Evolutionary conservation across 768 basidiomycete species (phyloP).

Genomic region (Collybia nuda): DNA sequence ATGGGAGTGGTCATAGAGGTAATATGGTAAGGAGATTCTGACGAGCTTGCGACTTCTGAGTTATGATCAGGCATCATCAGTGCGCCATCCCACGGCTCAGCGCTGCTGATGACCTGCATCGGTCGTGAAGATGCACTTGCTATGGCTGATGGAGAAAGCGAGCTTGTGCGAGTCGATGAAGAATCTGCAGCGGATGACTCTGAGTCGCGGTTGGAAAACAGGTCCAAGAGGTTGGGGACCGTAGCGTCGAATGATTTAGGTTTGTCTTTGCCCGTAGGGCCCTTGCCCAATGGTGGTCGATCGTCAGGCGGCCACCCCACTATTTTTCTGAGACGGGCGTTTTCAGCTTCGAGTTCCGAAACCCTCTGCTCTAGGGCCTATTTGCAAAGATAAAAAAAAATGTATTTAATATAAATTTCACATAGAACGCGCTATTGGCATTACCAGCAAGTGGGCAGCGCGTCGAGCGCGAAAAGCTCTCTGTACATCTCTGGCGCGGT

Average conservation of each 20-base stretch:
- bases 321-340: slow-evolving; percentile 66
- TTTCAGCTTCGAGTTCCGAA: slow-evolving; percentile 82
- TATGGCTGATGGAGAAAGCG: slow-evolving; percentile 59
- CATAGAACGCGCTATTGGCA: slow-evolving; percentile 30
- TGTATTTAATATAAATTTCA: slow-evolving; percentile 38
- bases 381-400: slow-evolving; percentile 26
- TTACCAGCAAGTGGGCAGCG: slow-evolving; percentile 82
- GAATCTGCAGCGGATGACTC: slow-evolving; percentile 40
- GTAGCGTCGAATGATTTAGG: slow-evolving; percentile 48
- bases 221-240: slow-evolving; percentile 21
- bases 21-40: slow-evolving; percentile 45
- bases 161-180: slow-evolving; percentile 55
- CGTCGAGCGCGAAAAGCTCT: slow-evolving; percentile 86
- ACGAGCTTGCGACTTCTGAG: slow-evolving; percentile 34
- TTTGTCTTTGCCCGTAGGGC: slow-evolving; percentile 86
- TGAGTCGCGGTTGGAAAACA: slow-evolving; percentile 41
- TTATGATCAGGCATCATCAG: slow-evolving; percentile 51
- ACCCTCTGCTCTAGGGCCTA: slow-evolving; percentile 84
- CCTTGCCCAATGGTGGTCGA: slow-evolving; percentile 73
- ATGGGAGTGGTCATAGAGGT: slow-evolving; percentile 30
- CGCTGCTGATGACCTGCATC: slow-evolving; percentile 49
- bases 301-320: slow-evolving; percentile 74
- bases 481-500: slow-evolving; percentile 86
- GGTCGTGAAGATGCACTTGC: slow-evolving; percentile 48
- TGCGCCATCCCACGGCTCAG: slow-evolving; percentile 54